These are phyloP conservation scores for Atkinsonella texensis DNA, from an alignment of 2,329 filamentous ascomycete genomes.

Conservation along the genomic window DNA sequence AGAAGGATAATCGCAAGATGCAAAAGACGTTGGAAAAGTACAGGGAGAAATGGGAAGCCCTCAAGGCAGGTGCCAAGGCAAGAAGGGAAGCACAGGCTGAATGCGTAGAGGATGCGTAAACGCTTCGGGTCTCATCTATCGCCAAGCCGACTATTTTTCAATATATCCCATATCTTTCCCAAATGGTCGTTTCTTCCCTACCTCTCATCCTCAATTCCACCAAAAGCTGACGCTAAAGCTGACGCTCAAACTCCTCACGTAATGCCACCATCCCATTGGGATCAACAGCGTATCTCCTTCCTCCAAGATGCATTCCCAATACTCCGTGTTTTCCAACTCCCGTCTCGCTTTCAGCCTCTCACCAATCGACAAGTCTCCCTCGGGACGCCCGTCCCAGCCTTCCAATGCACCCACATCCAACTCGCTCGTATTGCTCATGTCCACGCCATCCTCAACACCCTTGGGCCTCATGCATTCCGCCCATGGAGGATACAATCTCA, in stretches of 20 bases:
- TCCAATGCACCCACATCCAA: slow-evolving; percentile 65
- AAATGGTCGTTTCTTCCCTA: too few species aligned
- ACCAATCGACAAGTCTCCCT: slow-evolving; percentile 13
- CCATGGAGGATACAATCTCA: slow-evolving; percentile 70
- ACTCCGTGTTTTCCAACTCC: slow-evolving; percentile 48
- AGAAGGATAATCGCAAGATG: slow-evolving; percentile 48
- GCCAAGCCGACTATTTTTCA: too few species aligned
- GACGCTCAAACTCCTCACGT: slow-evolving; percentile 70
- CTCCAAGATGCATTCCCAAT: slow-evolving; percentile 65
- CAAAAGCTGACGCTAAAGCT: slow-evolving; percentile 97
- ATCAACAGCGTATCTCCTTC: slow-evolving; percentile 83
- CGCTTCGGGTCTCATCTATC: not conserved
- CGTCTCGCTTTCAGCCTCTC: slow-evolving; percentile 23
- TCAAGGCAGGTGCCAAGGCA: slow-evolving; percentile 50
- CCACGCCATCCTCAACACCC: slow-evolving; percentile 55
- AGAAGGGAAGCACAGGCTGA: slow-evolving; percentile 27
- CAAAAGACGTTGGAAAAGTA: slow-evolving; percentile 46
- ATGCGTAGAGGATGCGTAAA: slow-evolving; percentile 21
- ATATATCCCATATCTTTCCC: too few species aligned
- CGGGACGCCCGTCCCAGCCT: slow-evolving; percentile 37
- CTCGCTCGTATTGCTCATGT: slow-evolving; percentile 84
- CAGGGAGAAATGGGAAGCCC: slow-evolving; percentile 47
- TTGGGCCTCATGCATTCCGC: slow-evolving; percentile 50
- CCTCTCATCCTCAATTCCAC: slow-evolving; percentile 51
- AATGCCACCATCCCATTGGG: slow-evolving; percentile 96